Percentiles rank a stretch among this genome's conserved stretches.
Conservation (phyloP, 345 rosid species). For the Trapa incisa region DNA sequence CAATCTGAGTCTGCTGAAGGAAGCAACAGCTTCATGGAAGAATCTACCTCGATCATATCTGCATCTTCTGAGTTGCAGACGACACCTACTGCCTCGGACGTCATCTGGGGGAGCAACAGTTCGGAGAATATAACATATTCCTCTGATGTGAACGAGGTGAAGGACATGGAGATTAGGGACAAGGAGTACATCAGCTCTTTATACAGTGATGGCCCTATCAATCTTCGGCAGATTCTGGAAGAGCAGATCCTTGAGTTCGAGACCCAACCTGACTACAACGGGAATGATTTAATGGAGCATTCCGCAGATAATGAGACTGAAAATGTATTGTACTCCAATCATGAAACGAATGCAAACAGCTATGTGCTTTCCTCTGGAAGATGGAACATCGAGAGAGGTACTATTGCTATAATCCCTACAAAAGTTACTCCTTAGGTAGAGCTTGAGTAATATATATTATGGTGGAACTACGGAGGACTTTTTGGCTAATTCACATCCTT, state of each 20-base stretch:
- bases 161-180: conserved; percentile 6
- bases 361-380: conserved; percentile 62
- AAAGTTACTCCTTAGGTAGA: neutral
- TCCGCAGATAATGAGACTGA: conserved; percentile 34
- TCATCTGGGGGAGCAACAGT: conserved; percentile 11
- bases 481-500: neutral
- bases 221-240: conserved; percentile 14
- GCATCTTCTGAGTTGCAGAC: conserved; percentile 5
- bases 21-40: conserved; percentile 31
- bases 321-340: conserved; percentile 17
- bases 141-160: conserved; percentile 4
- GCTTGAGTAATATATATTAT: neutral
- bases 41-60: conserved; percentile 17
- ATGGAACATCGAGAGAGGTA: conserved; percentile 58
- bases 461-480: neutral
- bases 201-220: conserved; percentile 9
- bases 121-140: conserved; percentile 10
- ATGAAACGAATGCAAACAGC: conserved; percentile 21
- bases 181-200: conserved; percentile 10
- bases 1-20: conserved; percentile 33
- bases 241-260: conserved; percentile 19
- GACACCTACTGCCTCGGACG: conserved; percentile 17
- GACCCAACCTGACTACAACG: conserved; percentile 12
- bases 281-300: conserved; percentile 25
- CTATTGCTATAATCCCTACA: neutral